Evolutionary conservation across 106 monocot species (phyloP).

Genomic region (Dioscorea alata): DNA sequence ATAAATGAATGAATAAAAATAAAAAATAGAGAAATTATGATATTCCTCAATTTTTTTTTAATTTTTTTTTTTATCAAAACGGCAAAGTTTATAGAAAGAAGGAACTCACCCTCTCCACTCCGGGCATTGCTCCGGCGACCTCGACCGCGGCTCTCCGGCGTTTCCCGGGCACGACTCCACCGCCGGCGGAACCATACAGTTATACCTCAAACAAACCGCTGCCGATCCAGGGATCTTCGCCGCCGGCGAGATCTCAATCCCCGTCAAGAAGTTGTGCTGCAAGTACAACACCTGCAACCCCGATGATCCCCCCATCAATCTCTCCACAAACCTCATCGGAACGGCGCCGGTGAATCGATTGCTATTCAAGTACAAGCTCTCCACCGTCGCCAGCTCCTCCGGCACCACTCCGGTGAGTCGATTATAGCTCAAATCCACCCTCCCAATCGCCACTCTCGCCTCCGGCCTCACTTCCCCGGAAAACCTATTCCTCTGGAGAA

Average conservation of each 20-base stretch:
- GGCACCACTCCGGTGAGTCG: constrained; percentile 43
- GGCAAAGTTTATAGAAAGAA: too few species aligned
- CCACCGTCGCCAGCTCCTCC: constrained; percentile 45
- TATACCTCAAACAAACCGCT: constrained; percentile 63
- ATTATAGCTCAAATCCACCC: constrained; percentile 73
- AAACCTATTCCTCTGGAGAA: constrained; percentile 56
- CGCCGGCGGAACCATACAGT: constrained; percentile 76
- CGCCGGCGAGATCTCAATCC: constrained; percentile 55
- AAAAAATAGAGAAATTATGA: too few species aligned
- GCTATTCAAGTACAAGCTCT: constrained; percentile 62
- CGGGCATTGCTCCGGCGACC: constrained; percentile 59
- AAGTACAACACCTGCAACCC: constrained; percentile 62
- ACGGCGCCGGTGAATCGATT: constrained; percentile 64
- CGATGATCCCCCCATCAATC: constrained; percentile 26
- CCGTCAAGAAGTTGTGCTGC: constrained; percentile 75
- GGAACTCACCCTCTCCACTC: constrained; percentile 46
- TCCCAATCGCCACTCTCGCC: constrained; percentile 32
- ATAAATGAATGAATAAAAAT: too few species aligned
- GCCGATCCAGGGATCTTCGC: constrained; percentile 43
- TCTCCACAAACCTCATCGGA: constrained; percentile 46
- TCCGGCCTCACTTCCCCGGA: constrained; percentile 27
- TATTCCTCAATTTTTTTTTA: too few species aligned
- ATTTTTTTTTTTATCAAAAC: too few species aligned
- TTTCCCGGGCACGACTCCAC: constrained; percentile 63
- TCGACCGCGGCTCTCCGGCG: constrained; percentile 44